These are phyloP conservation scores for Solanum phureja DNA, from an alignment of 257 asterid genomes.

Conservation along the genomic window DNA sequence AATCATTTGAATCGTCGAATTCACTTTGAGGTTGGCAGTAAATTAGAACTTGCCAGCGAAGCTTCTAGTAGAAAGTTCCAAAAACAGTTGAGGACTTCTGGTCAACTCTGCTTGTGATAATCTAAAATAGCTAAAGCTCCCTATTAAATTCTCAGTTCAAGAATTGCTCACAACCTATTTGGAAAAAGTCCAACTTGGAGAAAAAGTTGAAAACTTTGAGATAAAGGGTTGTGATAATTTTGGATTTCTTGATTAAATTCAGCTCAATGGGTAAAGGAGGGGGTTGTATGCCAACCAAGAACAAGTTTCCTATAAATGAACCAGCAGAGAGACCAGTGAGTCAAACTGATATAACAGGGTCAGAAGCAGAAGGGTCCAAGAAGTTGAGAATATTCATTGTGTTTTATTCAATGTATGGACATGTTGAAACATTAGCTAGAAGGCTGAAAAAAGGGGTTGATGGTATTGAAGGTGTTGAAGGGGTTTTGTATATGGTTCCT, in stretches of 20 bases:
- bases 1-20: neutral
- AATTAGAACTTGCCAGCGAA: neutral
- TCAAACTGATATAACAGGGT: neutral
- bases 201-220: neutral
- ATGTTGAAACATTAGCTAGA: constrained; percentile 76
- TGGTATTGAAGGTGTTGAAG: constrained; percentile 61
- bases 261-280: constrained; percentile 80
- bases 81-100: neutral
- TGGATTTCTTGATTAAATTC: neutral
- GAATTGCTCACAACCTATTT: neutral
- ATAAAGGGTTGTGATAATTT: neutral
- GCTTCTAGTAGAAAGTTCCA: neutral
- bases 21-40: neutral
- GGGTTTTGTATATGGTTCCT: constrained; percentile 63
- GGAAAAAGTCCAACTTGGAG: neutral
- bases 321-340: neutral
- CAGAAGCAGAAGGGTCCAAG: neutral
- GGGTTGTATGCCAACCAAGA: constrained; percentile 88
- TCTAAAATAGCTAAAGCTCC: neutral
- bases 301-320: constrained; percentile 17
- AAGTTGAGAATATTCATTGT: constrained; percentile 50
- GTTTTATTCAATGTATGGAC: constrained; percentile 95
- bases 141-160: neutral
- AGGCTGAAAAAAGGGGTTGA: constrained; percentile 82
- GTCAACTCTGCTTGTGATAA: neutral